Conservation (phyloP, 768 basidiomycete species). For the Serendipita sp. region DNA sequence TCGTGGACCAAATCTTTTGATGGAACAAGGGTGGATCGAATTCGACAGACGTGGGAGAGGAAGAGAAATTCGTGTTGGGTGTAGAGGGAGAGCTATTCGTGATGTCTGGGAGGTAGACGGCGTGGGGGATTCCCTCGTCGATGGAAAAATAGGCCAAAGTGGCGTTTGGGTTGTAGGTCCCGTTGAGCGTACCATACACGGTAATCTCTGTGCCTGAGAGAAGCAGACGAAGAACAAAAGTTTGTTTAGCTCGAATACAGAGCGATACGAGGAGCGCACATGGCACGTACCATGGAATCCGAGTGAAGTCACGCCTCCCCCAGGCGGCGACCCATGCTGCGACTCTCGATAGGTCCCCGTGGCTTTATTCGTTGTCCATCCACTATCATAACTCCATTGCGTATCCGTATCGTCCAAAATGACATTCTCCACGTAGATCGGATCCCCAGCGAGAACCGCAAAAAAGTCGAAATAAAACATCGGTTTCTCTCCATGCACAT, state of each 20-base stretch:
- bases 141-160: background rate
- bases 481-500: background rate
- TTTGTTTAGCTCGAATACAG: background rate
- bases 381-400: background rate
- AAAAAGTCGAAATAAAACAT: slow-evolving; percentile 5
- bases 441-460: background rate
- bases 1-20: background rate
- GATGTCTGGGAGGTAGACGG: background rate
- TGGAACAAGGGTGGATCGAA: background rate
- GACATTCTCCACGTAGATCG: background rate
- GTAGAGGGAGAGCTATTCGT: background rate
- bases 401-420: background rate
- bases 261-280: background rate
- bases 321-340: background rate
- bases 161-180: background rate
- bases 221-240: no score
- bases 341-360: background rate
- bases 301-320: background rate
- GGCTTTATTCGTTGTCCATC: background rate
- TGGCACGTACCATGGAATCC: background rate
- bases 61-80: background rate
- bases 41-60: background rate
- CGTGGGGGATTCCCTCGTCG: background rate
- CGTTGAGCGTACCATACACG: background rate
- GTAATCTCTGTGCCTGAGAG: background rate